Base-by-base conservation (phyloP, 768 basidiomycete genomes). In the Tylopilus balloui region DNA sequence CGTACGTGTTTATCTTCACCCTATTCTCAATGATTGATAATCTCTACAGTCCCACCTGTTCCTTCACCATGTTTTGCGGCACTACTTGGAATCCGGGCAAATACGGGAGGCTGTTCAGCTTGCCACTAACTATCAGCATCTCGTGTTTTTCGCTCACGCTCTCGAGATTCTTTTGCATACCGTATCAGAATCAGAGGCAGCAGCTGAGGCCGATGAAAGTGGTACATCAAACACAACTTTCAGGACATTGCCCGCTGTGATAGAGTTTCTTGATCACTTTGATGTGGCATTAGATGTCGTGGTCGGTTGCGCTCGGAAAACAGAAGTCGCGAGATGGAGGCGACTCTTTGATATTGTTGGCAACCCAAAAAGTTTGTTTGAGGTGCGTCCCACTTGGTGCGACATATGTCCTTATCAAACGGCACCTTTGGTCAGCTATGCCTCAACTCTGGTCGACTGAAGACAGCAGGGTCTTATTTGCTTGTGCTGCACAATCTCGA, bases 181-280 rank as follows among this genome's bases (percentile, higher is more conserved):
- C 4, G 91, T 96, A 3, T 83, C 94, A 2, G 96, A 99, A 68
- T 86, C 88, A 5, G 92, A 96, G 59, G 74, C 78, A 1, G 63
- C 67, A 3, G 47, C 65, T 28, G 71, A 73, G 4, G 52, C 51
- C 35, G 69, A 67, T 24, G 64, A 60, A 34, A 58, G 45, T 39
- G 45, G 32, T 25, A 29, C 44, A 27, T 28, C 43, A 14, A 52
- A 66, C n/a, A 52, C 62, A 28, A 19, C 64, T n/a, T 51, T 65
- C 32, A 51, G 52, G 37, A 69, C 85, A 11, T 69, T 97, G 25
- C 76, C 84, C 0, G 72, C 74, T 2, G 84, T 88, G 9, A 76
- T 98, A 53, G 88, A 92, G 54, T 97, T 99, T 61, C 71, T 99
- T 55, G 96, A 99, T 61, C 83, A 97, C 63, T 98, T 98, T 62